These are phyloP conservation scores for Heliocybe sulcata DNA, from an alignment of 1,284 basidiomycete species.

Conservation along the genomic window DNA sequence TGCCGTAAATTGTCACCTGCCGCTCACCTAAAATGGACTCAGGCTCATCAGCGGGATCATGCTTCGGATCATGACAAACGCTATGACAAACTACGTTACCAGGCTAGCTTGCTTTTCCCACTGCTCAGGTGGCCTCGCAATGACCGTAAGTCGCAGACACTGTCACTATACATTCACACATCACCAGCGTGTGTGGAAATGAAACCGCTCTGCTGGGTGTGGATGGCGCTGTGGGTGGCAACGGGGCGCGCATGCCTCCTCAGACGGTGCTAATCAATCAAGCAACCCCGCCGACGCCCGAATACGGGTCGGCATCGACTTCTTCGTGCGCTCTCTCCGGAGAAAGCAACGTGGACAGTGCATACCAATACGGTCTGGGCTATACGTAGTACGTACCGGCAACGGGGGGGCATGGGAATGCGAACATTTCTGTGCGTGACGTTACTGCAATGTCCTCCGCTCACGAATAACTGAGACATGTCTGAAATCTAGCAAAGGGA, in stretches of 20 bases:
- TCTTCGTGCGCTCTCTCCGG: not conserved
- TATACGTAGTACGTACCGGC: not conserved
- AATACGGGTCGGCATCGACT: not conserved
- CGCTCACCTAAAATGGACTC: constrained; percentile 1
- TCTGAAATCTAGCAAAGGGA: not conserved
- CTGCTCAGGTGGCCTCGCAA: not conserved
- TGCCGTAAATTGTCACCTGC: not conserved
- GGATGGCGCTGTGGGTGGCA: not conserved
- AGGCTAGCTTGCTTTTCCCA: not conserved
- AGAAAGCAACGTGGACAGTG: not conserved
- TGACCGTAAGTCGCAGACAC: not conserved
- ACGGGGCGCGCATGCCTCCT: not conserved
- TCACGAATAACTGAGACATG: not conserved
- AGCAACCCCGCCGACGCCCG: not conserved
- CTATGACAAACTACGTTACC: not conserved
- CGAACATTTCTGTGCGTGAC: not conserved
- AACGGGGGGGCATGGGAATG: not conserved
- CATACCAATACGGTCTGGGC: not conserved
- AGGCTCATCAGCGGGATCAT: not conserved
- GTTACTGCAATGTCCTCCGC: not conserved
- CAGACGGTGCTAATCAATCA: not conserved
- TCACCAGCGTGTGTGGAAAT: not conserved
- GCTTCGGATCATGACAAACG: constrained; percentile 2
- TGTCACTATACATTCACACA: not conserved
- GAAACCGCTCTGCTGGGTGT: not conserved